These are phyloP conservation scores for Alternaria triticina DNA, from an alignment of 2,329 filamentous ascomycete species.

Conservation along the genomic window DNA sequence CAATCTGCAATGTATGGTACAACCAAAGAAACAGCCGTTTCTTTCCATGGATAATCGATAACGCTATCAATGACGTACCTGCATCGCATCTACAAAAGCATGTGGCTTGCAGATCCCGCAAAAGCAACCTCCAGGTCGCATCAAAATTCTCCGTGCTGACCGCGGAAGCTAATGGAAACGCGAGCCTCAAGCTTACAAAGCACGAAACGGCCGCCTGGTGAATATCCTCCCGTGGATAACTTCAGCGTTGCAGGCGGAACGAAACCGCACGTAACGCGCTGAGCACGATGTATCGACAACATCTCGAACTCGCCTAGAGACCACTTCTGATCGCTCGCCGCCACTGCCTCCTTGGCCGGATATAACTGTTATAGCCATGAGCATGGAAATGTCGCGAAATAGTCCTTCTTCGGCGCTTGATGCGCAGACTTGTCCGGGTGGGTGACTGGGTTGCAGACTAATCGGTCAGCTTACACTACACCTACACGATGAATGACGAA, in stretches of 20 bases:
- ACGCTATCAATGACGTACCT: slow-evolving; percentile 1
- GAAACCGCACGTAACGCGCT: background rate
- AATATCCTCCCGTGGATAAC: background rate
- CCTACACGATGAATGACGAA: background rate
- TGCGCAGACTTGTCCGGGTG: background rate
- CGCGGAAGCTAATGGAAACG: background rate
- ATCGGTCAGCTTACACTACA: background rate
- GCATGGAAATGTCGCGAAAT: background rate
- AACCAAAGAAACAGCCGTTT: background rate
- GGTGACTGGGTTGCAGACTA: background rate
- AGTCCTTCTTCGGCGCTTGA: background rate
- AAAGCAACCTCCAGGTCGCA: background rate
- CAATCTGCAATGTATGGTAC: background rate
- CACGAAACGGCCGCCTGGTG: background rate
- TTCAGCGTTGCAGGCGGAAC: background rate
- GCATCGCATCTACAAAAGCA: background rate
- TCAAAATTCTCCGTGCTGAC: background rate
- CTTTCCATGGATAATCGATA: background rate
- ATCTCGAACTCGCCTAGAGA: background rate
- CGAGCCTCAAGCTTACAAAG: background rate
- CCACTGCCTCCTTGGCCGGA: background rate
- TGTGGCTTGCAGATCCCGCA: background rate
- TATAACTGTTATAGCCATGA: background rate
- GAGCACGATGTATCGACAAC: background rate
- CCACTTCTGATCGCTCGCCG: background rate